These are phyloP conservation scores for Tubosaeta brunneosetosa DNA, from an alignment of 768 basidiomycete species.

Conservation along the genomic window DNA sequence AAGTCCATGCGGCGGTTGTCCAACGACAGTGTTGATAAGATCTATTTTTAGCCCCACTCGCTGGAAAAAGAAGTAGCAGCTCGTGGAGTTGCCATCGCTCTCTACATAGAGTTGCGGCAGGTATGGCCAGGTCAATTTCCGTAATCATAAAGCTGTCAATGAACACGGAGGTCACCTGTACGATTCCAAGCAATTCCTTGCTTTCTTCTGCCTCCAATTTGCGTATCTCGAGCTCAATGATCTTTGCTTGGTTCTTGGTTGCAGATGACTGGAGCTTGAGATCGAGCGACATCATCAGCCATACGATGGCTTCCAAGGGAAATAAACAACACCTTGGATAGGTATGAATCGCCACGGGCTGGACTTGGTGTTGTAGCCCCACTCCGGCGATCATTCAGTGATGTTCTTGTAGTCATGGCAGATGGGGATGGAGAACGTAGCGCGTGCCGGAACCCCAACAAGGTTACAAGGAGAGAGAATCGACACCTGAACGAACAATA, in stretches of 20 bases:
- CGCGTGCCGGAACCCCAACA: no score
- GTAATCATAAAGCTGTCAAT: not conserved
- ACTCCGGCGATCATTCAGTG: no score
- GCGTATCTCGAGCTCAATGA: slow-evolving; percentile 84
- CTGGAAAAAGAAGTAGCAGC: slow-evolving; percentile 89
- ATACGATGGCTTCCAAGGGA: slow-evolving; percentile 66
- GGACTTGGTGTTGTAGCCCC: no score
- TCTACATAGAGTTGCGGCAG: slow-evolving; percentile 88
- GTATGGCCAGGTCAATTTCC: slow-evolving; percentile 58
- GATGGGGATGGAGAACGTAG: no score
- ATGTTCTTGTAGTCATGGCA: no score
- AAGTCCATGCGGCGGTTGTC: slow-evolving; percentile 67
- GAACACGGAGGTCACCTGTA: slow-evolving; percentile 52
- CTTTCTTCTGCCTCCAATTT: slow-evolving; percentile 82
- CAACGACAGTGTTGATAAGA: slow-evolving; percentile 77
- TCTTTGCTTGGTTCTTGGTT: slow-evolving; percentile 84
- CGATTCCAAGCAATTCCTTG: slow-evolving; percentile 71
- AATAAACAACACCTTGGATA: slow-evolving; percentile 76
- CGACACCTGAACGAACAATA: slow-evolving; percentile 12
- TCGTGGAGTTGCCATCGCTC: slow-evolving; percentile 82
- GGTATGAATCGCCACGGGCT: slow-evolving; percentile 12
- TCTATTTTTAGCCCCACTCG: slow-evolving; percentile 84
- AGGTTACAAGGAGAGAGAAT: slow-evolving; percentile 7
- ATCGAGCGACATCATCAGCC: slow-evolving; percentile 93
- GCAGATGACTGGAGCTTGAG: slow-evolving; percentile 90